Evolutionary conservation across 495 filamentous ascomycete genomes (phyloP), one percentile per base, ranked within the genome.

Genomic region (Hypoxylon rickii): DNA sequence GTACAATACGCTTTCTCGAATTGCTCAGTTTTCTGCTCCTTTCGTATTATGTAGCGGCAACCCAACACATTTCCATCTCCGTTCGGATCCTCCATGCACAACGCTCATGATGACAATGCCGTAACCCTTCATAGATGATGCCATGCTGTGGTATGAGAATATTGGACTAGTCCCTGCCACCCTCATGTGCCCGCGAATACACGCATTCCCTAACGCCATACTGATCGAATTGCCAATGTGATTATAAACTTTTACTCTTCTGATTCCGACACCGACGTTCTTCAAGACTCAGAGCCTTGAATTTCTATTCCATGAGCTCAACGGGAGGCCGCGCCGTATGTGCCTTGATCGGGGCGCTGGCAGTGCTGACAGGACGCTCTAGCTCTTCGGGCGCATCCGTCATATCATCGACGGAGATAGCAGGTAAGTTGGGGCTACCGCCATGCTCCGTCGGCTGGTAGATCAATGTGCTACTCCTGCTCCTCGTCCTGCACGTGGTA

Each of bases 371-470:
- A 16, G 75, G 80, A 15, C 54, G 64, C 41, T 61, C 67, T 44
- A 75, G 61, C 11, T 78, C 76, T 10, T 67, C 73, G 3, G 76
- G 79, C 26, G 72, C 79, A 42, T 86, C 80, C 19, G 83, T 95
- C 64, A 88, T 89, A 73, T 97, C 95, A 65, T 95, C 89, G 4
- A 98, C 91, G 57, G 89, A 85, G 19, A 98, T 96, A 8, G 88
- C 89, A 0, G 94, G 94, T 54, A 98, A 70, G 64, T 85, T 79
- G 8, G 89, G 89, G 66, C 83, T 89, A 45, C 81, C 75, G 2
- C 89, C 88, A 66, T 93, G 86, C 38, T 89, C 85, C 15, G 82
- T 74, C 0, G 89, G 89, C 52, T 90, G 75, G 73, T 87, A 94
- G 58, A 94, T 87, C 37, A 89, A 76, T 0, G 85, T 90, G 53